Conservation (phyloP, 2,329 filamentous ascomycete genomes). For the Fusarium camptoceras region DNA sequence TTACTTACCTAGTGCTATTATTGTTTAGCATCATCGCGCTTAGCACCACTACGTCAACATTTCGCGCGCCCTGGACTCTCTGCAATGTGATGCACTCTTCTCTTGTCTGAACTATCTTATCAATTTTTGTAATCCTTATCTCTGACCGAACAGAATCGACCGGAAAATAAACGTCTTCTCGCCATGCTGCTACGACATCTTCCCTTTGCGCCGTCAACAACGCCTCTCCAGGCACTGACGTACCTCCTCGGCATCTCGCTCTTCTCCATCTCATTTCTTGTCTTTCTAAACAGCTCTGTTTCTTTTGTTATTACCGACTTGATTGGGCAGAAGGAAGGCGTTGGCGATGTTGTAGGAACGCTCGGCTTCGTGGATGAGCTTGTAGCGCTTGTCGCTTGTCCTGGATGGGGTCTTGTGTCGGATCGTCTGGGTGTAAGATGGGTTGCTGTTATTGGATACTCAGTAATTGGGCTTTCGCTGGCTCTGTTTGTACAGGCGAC, state of each 20-base stretch:
- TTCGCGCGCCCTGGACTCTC: slow-evolving; percentile 5
- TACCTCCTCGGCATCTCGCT: slow-evolving; percentile 86
- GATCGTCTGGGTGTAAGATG: slow-evolving; percentile 81
- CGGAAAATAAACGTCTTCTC: not conserved
- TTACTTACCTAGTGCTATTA: slow-evolving; percentile 16
- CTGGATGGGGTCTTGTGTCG: slow-evolving; percentile 81
- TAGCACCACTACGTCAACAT: slow-evolving; percentile 38
- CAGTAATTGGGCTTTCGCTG: slow-evolving; percentile 81
- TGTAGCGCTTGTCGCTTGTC: slow-evolving; percentile 83
- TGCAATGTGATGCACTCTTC: slow-evolving; percentile 37
- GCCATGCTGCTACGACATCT: slow-evolving; percentile 58
- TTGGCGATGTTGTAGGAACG: slow-evolving; percentile 85
- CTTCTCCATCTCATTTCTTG: slow-evolving; percentile 89
- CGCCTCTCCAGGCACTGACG: slow-evolving; percentile 71
- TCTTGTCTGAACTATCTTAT: not conserved
- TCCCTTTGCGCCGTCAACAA: slow-evolving; percentile 71
- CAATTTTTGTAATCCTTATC: not conserved
- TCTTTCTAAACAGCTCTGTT: slow-evolving; percentile 87
- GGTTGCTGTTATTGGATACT: slow-evolving; percentile 82
- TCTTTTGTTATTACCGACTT: slow-evolving; percentile 88
- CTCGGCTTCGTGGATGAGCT: slow-evolving; percentile 88
- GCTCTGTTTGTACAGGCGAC: slow-evolving; percentile 85
- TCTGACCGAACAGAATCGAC: not conserved
- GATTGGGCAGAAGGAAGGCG: slow-evolving; percentile 77
- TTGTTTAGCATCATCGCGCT: slow-evolving; percentile 31